phyloP scores from a whole-genome alignment of 75 land plant species.

The Selaginella moellendorffii region DNA sequence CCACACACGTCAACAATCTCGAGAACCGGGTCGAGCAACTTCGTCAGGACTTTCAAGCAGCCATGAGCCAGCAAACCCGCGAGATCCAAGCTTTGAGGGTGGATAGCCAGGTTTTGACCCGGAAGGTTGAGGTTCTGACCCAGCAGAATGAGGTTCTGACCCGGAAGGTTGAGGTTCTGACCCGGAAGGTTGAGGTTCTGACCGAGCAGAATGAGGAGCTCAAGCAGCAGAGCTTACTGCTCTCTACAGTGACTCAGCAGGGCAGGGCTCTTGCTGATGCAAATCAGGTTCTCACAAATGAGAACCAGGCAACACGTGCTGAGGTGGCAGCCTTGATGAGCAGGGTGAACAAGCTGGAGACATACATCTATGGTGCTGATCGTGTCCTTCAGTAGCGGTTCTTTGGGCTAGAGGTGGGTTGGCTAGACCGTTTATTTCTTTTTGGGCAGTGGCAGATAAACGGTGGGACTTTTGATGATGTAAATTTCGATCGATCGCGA shows the following conservation, averaged over 20 bases:
- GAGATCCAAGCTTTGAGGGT: neutral
- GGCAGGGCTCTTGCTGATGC: neutral
- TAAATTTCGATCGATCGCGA: slow-evolving; percentile 1
- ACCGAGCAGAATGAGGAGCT: neutral
- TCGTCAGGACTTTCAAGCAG: neutral
- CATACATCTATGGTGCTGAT: neutral
- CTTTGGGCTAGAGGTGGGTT: slow-evolving; percentile 1
- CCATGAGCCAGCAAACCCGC: slow-evolving; percentile 2
- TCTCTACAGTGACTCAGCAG: slow-evolving; percentile 1
- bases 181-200: neutral
- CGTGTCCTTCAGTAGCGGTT: slow-evolving; percentile 1
- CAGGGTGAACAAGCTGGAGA: neutral
- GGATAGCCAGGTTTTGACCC: neutral
- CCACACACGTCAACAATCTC: slow-evolving; percentile 2
- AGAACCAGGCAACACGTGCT: slow-evolving; percentile 1
- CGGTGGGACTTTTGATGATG: slow-evolving; percentile 1
- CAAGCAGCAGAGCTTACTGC: neutral
- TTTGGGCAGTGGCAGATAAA: slow-evolving; percentile 1
- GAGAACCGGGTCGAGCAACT: slow-evolving; percentile 1
- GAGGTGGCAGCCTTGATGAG: slow-evolving; percentile 2
- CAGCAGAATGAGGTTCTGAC: neutral
- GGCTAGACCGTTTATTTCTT: slow-evolving; percentile 1
- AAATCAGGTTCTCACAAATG: slow-evolving; percentile 1
- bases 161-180: neutral
- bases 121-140: neutral